A percentile compares a stretch with the other conserved stretches of the same genome.
Evolutionary conservation across 2,329 filamentous ascomycete genomes (phyloP).

Genomic region (Diplodia sapinea): DNA sequence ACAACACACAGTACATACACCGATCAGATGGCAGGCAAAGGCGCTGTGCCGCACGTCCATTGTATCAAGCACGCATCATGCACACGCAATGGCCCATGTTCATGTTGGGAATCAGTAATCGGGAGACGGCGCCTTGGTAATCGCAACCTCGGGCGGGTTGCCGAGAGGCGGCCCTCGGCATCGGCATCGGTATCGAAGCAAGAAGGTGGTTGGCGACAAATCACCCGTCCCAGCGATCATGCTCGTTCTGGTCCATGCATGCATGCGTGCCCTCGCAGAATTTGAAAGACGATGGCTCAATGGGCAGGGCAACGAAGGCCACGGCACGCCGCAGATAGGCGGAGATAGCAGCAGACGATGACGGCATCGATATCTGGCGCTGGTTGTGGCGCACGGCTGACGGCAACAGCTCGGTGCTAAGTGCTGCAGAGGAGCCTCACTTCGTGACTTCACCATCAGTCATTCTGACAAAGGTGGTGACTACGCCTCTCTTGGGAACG

Average conservation of each 20-base stretch:
- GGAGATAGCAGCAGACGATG: constrained; percentile 6
- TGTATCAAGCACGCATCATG: background rate
- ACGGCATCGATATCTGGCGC: background rate
- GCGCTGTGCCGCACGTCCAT: background rate
- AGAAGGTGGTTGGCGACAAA: too few relatives aligned
- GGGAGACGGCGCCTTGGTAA: too few relatives aligned
- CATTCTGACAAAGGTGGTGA: background rate
- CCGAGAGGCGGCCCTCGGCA: too few relatives aligned
- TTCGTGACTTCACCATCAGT: background rate
- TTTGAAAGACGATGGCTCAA: too few relatives aligned
- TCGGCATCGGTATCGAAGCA: too few relatives aligned
- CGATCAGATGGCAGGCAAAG: background rate
- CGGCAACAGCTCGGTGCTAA: background rate
- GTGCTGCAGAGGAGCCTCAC: background rate
- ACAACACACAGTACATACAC: background rate
- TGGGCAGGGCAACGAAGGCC: too few relatives aligned
- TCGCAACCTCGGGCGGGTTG: too few relatives aligned
- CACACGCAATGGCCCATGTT: background rate
- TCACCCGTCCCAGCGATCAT: too few relatives aligned
- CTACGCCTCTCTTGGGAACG: background rate
- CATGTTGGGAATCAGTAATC: too few relatives aligned
- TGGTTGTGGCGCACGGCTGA: too few relatives aligned
- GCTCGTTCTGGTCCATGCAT: too few relatives aligned
- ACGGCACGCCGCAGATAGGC: background rate
- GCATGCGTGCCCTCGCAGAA: too few relatives aligned